Evolutionary conservation across 2,329 filamentous ascomycete genomes (phyloP).

Genomic region (Aspergillus melleus): DNA sequence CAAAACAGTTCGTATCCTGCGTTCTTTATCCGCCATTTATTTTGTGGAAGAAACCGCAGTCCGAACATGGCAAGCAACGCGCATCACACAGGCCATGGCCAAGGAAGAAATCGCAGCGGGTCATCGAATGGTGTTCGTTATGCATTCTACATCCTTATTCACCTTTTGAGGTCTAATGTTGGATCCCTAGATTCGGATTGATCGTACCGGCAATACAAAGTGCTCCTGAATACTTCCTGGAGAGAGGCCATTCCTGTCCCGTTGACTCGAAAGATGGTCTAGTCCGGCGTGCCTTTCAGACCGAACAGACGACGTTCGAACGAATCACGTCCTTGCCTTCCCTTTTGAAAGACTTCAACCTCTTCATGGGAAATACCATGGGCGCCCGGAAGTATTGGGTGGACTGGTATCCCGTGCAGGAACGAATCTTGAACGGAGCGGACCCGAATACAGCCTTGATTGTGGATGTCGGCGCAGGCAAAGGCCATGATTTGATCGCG

Average conservation of each 20-base stretch:
- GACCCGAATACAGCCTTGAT: not conserved
- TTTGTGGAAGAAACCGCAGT: not conserved
- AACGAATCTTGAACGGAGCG: not conserved
- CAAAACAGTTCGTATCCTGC: conserved; percentile 1
- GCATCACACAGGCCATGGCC: conserved; percentile 2
- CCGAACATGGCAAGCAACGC: conserved; percentile 2
- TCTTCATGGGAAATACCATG: conserved; percentile 3
- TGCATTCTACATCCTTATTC: not conserved
- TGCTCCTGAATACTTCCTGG: conserved; percentile 2
- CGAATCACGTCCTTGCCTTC: not conserved
- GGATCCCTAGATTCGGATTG: not conserved
- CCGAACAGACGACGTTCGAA: not conserved
- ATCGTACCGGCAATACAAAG: conserved; percentile 3
- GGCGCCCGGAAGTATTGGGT: conserved; percentile 4
- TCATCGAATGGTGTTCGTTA: not conserved
- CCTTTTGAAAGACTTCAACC: conserved; percentile 5
- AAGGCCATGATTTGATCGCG: conserved; percentile 7
- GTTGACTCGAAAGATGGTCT: not conserved
- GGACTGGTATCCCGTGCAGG: conserved; percentile 10
- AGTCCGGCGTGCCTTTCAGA: not conserved
- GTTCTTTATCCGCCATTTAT: not conserved
- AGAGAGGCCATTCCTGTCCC: not conserved
- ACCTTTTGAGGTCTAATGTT: not conserved
- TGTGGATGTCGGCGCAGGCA: conserved; percentile 9
- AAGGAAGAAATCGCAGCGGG: conserved; percentile 6